Percentiles rank a stretch among this genome's conserved stretches.
Conservation (phyloP, 495 filamentous ascomycete genomes). For the Penicillium paradoxum region DNA sequence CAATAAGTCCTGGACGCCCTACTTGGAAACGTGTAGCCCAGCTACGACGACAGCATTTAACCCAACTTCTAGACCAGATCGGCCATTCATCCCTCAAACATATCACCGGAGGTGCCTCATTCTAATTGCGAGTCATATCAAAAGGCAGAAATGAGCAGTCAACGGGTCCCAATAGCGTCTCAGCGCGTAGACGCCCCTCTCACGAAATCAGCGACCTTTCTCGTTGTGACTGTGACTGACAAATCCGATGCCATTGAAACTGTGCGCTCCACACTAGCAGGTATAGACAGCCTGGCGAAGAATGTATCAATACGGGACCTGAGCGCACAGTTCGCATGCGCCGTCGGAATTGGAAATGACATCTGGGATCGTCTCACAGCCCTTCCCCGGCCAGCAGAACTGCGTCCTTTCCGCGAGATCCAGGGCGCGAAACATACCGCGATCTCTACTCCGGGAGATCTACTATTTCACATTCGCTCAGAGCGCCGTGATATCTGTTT, state of each 20-base stretch:
- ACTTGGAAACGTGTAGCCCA: background rate
- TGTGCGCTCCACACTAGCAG: constrained; percentile 42
- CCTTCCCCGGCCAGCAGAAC: constrained; percentile 44
- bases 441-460: constrained; percentile 49
- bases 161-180: constrained; percentile 32
- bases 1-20: no score
- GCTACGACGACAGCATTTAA: background rate
- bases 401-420: constrained; percentile 47
- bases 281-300: constrained; percentile 44
- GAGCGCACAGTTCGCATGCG: constrained; percentile 45
- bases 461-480: constrained; percentile 54
- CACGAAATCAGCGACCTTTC: constrained; percentile 48
- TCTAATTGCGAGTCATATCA: background rate
- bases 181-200: constrained; percentile 48
- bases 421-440: constrained; percentile 43
- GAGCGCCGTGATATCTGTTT: constrained; percentile 55
- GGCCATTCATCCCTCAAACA: background rate
- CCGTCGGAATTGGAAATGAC: constrained; percentile 49
- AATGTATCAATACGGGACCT: constrained; percentile 52
- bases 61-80: background rate
- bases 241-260: constrained; percentile 32
- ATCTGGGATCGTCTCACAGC: constrained; percentile 45
- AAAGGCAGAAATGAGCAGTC: constrained; percentile 22
- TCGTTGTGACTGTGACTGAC: constrained; percentile 41
- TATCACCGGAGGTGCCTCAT: background rate